Evolutionary conservation across 2,329 filamentous ascomycete species (phyloP).

Genomic region (Metarhizium sp.): DNA sequence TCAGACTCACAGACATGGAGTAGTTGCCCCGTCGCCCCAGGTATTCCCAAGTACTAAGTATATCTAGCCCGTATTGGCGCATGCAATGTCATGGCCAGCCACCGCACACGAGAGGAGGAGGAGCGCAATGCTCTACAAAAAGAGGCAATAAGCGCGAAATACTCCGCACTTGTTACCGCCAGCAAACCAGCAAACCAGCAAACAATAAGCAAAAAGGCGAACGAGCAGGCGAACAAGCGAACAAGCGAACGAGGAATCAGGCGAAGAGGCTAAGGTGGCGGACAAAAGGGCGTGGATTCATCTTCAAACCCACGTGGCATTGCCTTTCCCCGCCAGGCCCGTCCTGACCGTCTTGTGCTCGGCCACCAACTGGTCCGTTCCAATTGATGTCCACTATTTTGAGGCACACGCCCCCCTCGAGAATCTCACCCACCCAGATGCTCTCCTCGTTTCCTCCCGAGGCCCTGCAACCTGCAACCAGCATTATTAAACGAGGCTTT

Average conservation of each 20-base stretch:
- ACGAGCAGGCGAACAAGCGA: no score
- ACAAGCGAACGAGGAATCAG: not conserved
- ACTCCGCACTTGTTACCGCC: no score
- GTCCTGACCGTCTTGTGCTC: no score
- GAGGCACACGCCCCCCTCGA: not conserved
- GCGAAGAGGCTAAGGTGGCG: not conserved
- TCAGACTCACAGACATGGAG: no score
- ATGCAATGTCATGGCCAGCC: not conserved
- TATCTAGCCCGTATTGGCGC: no score
- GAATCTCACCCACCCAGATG: no score
- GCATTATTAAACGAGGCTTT: not conserved
- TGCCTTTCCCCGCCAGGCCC: conserved; percentile 2
- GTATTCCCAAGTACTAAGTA: no score
- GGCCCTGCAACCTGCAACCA: not conserved
- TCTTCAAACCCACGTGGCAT: conserved; percentile 11
- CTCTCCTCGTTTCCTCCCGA: not conserved
- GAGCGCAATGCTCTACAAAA: not conserved
- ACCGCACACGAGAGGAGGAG: no score
- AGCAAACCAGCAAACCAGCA: not conserved
- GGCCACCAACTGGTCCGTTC: not conserved
- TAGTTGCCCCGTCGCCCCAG: no score
- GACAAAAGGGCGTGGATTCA: not conserved
- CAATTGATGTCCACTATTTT: not conserved
- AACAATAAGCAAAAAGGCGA: no score
- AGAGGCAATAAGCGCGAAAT: not conserved